A percentile compares a stretch with the other conserved stretches of the same genome.
Conservation (phyloP, 1,284 basidiomycete genomes). For the Trametes pubescens region DNA sequence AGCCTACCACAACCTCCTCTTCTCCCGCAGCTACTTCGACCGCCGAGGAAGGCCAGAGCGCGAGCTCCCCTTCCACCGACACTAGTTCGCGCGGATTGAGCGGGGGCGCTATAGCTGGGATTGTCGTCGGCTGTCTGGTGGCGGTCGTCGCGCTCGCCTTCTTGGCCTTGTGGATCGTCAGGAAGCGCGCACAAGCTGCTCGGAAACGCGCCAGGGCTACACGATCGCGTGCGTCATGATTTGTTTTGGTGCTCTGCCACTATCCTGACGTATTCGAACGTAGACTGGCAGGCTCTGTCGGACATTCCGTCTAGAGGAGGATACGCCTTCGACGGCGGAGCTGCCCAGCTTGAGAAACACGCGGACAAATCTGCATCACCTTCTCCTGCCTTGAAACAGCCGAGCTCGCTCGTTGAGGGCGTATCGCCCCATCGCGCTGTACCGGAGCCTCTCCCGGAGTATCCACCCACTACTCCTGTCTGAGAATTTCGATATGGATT, state of each 20-base stretch:
- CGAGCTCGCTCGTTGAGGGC: background rate
- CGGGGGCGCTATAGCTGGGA: slow-evolving; percentile 5
- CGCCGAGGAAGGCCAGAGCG: background rate
- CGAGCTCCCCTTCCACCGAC: background rate
- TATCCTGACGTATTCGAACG: background rate
- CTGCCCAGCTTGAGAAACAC: background rate
- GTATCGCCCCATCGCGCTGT: background rate
- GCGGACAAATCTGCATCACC: background rate
- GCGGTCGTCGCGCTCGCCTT: background rate
- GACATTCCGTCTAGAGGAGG: background rate
- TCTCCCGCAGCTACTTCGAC: background rate
- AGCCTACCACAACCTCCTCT: background rate
- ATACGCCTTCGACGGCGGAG: background rate
- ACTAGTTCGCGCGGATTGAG: background rate
- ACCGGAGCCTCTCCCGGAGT: background rate
- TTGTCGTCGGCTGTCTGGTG: background rate
- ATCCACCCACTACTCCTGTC: background rate
- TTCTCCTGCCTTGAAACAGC: background rate
- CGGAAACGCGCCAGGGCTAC: background rate
- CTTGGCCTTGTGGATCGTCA: background rate
- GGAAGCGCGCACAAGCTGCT: background rate
- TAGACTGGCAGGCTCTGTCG: slow-evolving; percentile 6
- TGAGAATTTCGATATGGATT: background rate
- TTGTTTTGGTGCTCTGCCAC: background rate
- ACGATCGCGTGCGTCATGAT: background rate